phyloP scores from a whole-genome alignment of 805 yeast species.

The Yamadazyma takamatsuzukensis region DNA sequence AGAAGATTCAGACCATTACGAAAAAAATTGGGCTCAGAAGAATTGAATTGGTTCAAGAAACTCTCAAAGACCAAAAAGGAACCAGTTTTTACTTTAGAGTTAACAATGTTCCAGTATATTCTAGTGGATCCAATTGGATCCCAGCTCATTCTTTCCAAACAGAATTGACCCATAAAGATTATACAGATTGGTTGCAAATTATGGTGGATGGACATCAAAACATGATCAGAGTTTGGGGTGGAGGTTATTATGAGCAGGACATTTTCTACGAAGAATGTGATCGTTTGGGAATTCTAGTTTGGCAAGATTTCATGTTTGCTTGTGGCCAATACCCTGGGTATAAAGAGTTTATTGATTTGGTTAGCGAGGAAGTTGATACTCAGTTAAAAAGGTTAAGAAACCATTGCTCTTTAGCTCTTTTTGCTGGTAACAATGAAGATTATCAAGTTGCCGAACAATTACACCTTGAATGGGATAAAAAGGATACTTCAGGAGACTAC shows the following conservation, averaged over 20 bases:
- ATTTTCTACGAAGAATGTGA: slow-evolving; percentile 44
- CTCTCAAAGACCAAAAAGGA: slow-evolving; percentile 26
- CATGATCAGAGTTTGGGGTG: slow-evolving; percentile 50
- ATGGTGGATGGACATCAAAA: slow-evolving; percentile 38
- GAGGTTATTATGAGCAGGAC: slow-evolving; percentile 45
- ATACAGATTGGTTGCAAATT: slow-evolving; percentile 31
- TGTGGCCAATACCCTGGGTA: slow-evolving; percentile 53
- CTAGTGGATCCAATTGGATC: slow-evolving; percentile 47
- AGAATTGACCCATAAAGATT: slow-evolving; percentile 28
- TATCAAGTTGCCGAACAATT: slow-evolving; percentile 42
- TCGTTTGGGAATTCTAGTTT: slow-evolving; percentile 40
- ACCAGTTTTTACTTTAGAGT: slow-evolving; percentile 41
- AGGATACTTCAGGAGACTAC: slow-evolving; percentile 22
- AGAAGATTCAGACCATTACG: slow-evolving; percentile 8
- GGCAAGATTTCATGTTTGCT: slow-evolving; percentile 60
- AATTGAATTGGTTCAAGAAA: slow-evolving; percentile 37
- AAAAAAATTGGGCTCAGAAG: slow-evolving; percentile 38
- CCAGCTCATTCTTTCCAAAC: slow-evolving; percentile 43
- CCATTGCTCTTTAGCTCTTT: slow-evolving; percentile 36
- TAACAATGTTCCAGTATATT: slow-evolving; percentile 36
- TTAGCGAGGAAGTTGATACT: slow-evolving; percentile 32
- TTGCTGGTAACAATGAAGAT: slow-evolving; percentile 47
- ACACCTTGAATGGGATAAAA: slow-evolving; percentile 24
- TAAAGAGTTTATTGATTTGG: slow-evolving; percentile 28
- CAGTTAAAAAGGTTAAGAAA: slow-evolving; percentile 42